phyloP scores from a whole-genome alignment of 202 grass and related monocot species.

The Elaeis oleifera region DNA sequence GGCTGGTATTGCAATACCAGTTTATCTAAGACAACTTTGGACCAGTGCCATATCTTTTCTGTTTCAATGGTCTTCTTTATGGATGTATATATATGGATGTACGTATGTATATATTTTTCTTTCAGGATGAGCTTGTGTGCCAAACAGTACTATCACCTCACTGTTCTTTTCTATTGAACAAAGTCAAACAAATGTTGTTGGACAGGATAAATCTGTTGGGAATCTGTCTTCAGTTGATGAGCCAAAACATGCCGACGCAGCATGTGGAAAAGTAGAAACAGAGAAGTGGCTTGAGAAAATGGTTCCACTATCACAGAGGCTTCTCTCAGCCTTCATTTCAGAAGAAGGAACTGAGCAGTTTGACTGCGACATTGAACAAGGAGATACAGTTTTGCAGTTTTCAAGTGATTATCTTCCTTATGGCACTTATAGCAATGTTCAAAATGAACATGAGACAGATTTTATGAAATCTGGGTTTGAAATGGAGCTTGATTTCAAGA shows the following conservation, averaged over 20 bases:
- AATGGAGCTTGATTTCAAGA: conserved; percentile 30
- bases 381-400: conserved; percentile 23
- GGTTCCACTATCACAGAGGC: conserved; percentile 55
- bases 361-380: conserved; percentile 28
- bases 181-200: conserved; percentile 31
- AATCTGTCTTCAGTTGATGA: conserved; percentile 15
- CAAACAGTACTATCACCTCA: conserved; percentile 29
- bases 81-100: neutral
- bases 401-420: conserved; percentile 31
- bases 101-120: neutral
- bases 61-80: no score
- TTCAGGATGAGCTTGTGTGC: conserved; percentile 29
- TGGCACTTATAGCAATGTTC: conserved; percentile 21
- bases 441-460: conserved; percentile 39
- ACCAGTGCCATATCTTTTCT: no score
- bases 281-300: conserved; percentile 47
- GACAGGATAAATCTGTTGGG: conserved; percentile 28
- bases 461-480: conserved; percentile 24
- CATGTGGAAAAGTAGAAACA: conserved; percentile 28
- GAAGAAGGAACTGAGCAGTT: conserved; percentile 41
- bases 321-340: conserved; percentile 72
- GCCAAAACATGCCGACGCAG: conserved; percentile 9
- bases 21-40: no score
- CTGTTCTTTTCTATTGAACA: conserved; percentile 33
- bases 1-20: no score